Conservation (phyloP, 371 early-diverging fungal genomes). For the Mortierella sp. region DNA sequence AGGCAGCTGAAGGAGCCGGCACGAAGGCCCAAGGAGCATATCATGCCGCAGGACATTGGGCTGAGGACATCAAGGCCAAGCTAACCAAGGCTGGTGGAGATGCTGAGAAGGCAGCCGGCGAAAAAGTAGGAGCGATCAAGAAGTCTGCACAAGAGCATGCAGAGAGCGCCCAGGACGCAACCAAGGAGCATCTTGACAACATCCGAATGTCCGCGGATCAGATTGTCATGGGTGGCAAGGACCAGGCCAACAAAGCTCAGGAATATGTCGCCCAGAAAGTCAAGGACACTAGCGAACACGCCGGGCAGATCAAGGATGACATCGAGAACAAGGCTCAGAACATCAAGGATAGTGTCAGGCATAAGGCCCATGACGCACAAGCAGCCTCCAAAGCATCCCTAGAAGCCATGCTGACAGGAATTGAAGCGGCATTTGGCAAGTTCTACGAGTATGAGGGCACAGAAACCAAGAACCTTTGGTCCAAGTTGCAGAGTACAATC, state of each 20-base stretch:
- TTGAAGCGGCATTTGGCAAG: no score
- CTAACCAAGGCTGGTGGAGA: constrained; percentile 7
- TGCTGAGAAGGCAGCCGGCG: constrained; percentile 7
- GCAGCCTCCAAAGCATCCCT: constrained; percentile 23
- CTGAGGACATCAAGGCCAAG: constrained; percentile 15
- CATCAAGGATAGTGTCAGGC: no score
- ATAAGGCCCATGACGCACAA: constrained; percentile 16
- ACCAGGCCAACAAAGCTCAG: constrained; percentile 16
- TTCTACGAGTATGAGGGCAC: no score
- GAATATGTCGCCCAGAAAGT: constrained; percentile 13
- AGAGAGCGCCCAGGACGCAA: constrained; percentile 7
- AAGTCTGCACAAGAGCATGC: constrained; percentile 15
- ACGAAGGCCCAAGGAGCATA: constrained; percentile 11
- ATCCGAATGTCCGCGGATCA: constrained; percentile 15
- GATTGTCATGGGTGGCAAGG: constrained; percentile 23
- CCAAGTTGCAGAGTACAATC: no score
- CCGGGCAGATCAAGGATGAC: constrained; percentile 18
- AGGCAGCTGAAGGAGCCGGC: constrained; percentile 5
- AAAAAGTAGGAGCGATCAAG: neutral
- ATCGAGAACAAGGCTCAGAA: constrained; percentile 29
- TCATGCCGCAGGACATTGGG: constrained; percentile 11
- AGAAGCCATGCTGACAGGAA: no score
- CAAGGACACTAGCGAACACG: constrained; percentile 22
- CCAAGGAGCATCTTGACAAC: neutral
- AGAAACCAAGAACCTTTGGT: no score